A percentile compares a stretch with the other conserved stretches of the same genome.
These are phyloP conservation scores for Claviceps digitariae DNA, from an alignment of 2,329 filamentous ascomycete genomes.

Conservation along the genomic window DNA sequence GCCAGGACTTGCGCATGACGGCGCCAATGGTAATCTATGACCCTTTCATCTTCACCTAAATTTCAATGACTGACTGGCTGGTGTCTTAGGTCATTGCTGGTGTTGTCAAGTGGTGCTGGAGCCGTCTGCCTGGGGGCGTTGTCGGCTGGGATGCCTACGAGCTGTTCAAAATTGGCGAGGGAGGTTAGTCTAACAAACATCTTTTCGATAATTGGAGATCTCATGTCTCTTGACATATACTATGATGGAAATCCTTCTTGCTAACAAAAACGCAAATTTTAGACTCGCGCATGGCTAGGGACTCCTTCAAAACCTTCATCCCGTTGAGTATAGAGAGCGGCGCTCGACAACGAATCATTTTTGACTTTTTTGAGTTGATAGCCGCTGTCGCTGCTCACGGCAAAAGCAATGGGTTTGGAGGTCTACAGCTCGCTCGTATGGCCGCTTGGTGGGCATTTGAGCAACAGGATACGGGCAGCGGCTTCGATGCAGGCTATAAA, in stretches of 20 bases:
- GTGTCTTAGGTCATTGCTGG: conserved; percentile 66
- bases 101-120: conserved; percentile 98
- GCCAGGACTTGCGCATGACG: conserved; percentile 79
- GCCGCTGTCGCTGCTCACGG: conserved; percentile 84
- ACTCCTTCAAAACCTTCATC: conserved; percentile 94
- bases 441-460: conserved; percentile 99
- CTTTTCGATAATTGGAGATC: neutral
- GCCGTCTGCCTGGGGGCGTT: conserved; percentile 75
- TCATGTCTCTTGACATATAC: too few relatives aligned
- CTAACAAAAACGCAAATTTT: conserved; percentile 1
- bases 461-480: conserved; percentile 70
- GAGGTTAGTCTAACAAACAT: conserved; percentile 43
- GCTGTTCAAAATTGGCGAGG: conserved; percentile 86
- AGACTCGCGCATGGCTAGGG: conserved; percentile 85
- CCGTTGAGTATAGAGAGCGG: conserved; percentile 84
- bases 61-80: neutral
- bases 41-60: neutral
- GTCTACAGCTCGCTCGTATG: conserved; percentile 85
- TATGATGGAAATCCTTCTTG: neutral
- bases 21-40: conserved; percentile 71
- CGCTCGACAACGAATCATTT: conserved; percentile 75
- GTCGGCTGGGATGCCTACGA: conserved; percentile 97
- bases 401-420: conserved; percentile 84
- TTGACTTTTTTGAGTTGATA: conserved; percentile 91
- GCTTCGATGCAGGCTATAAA: conserved; percentile 90